Conservation (phyloP, 768 basidiomycete species). For the Termitomyces titanicus region DNA sequence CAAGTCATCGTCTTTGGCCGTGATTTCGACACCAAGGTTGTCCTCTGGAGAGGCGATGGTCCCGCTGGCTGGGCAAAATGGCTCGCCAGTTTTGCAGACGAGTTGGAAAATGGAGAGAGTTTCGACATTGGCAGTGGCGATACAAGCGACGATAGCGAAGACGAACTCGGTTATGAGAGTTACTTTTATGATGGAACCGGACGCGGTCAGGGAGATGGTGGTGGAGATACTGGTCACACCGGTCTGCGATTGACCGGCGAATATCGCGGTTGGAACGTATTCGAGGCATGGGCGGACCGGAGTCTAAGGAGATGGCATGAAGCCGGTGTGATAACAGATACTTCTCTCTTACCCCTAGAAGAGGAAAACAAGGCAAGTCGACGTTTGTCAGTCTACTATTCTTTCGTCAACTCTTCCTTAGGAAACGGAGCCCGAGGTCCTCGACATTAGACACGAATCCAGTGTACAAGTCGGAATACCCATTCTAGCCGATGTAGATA, state of each 20-base stretch:
- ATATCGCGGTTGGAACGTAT: constrained; percentile 88
- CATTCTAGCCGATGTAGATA: constrained; percentile 42
- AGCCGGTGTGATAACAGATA: constrained; percentile 63
- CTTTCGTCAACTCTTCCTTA: constrained; percentile 15
- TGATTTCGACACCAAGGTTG: constrained; percentile 97
- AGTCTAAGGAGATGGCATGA: constrained; percentile 87
- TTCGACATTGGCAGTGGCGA: constrained; percentile 72
- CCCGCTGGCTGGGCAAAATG: constrained; percentile 92
- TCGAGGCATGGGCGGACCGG: constrained; percentile 92
- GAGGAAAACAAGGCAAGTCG: constrained; percentile 49
- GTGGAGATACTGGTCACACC: constrained; percentile 66
- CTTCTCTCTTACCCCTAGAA: constrained; percentile 32
- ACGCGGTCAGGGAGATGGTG: constrained; percentile 74
- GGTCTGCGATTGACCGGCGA: constrained; percentile 78
- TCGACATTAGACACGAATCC: constrained; percentile 35
- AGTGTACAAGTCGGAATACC: constrained; percentile 61
- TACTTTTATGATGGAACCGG: constrained; percentile 84
- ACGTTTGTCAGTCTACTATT: not conserved
- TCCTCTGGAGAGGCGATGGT: constrained; percentile 90
- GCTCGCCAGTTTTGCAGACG: constrained; percentile 88
- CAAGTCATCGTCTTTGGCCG: constrained; percentile 99
- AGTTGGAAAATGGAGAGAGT: constrained; percentile 86
- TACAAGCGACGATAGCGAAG: constrained; percentile 70
- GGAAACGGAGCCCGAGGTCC: constrained; percentile 38
- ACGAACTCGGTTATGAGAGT: constrained; percentile 80